These are phyloP conservation scores for Yamadazyma taylorii DNA, from an alignment of 1,139 yeast species.

Conservation along the genomic window DNA sequence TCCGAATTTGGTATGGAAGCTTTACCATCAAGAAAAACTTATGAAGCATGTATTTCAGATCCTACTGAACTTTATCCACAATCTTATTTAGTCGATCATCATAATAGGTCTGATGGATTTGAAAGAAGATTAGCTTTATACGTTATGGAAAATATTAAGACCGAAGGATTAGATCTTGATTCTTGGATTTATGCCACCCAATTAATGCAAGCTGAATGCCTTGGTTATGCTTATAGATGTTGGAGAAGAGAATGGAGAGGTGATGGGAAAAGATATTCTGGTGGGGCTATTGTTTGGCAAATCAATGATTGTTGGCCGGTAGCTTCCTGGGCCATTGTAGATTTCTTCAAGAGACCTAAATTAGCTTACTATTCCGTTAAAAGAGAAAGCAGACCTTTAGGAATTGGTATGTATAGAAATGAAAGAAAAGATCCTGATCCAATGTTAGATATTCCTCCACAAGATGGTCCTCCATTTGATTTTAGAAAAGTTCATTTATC, in stretches of 20 bases:
- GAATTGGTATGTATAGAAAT: conserved; percentile 36
- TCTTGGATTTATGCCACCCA: conserved; percentile 51
- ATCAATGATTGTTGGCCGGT: conserved; percentile 54
- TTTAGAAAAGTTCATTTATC: conserved; percentile 14
- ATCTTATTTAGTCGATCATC: conserved; percentile 36
- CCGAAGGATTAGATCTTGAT: conserved; percentile 30
- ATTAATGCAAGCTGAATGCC: conserved; percentile 50
- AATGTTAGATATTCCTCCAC: conserved; percentile 20
- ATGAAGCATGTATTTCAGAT: conserved; percentile 31
- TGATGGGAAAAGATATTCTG: conserved; percentile 29
- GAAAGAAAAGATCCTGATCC: conserved; percentile 18
- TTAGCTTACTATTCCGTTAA: conserved; percentile 46
- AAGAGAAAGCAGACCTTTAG: conserved; percentile 38
- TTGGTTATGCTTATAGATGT: conserved; percentile 44
- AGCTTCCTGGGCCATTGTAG: conserved; percentile 47
- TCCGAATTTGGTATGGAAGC: conserved; percentile 51
- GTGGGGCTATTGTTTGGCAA: conserved; percentile 53
- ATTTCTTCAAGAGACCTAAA: conserved; percentile 40
- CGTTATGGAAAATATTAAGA: conserved; percentile 42
- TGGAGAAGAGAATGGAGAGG: conserved; percentile 50
- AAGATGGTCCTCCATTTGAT: conserved; percentile 22
- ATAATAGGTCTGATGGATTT: conserved; percentile 45
- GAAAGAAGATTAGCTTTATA: conserved; percentile 45
- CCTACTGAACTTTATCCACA: conserved; percentile 35
- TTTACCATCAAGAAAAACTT: conserved; percentile 32